Conservation (phyloP, 441 rosid species). For the Brassica hybrid region DNA sequence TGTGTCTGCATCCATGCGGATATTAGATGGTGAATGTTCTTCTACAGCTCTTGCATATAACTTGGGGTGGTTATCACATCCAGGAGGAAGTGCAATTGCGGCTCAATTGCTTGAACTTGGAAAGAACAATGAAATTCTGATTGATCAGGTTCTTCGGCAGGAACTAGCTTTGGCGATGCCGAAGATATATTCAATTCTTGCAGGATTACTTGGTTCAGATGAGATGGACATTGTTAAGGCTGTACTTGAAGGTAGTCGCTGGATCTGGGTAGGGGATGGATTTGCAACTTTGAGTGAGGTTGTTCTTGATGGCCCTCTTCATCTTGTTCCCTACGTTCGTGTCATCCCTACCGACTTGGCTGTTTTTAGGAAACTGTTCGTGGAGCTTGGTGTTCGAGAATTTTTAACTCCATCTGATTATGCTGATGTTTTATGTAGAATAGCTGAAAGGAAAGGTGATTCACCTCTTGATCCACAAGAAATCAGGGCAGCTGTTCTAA, state of each 20-base stretch:
- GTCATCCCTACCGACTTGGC: constrained; percentile 94
- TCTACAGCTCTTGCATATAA: constrained; percentile 90
- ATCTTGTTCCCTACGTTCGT: constrained; percentile 94
- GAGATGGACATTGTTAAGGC: constrained; percentile 98
- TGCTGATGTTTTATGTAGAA: constrained; percentile 83
- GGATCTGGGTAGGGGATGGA: constrained; percentile 99
- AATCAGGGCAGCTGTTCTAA: constrained; percentile 83
- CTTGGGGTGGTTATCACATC: constrained; percentile 95
- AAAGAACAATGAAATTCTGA: constrained; percentile 86
- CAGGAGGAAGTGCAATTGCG: constrained; percentile 96
- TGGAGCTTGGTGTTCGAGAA: constrained; percentile 92
- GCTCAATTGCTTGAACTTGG: constrained; percentile 99
- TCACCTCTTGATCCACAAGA: constrained; percentile 78
- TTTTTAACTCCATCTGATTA: constrained; percentile 84
- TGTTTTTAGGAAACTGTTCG: constrained; percentile 83
- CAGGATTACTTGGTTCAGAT: constrained; percentile 79
- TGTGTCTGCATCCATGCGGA: constrained; percentile 97
- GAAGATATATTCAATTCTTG: constrained; percentile 79
- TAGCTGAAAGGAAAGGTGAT: constrained; percentile 78
- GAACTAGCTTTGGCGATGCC: constrained; percentile 97
- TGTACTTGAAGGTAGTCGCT: constrained; percentile 97
- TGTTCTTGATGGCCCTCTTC: constrained; percentile 97
- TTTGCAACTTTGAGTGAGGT: constrained; percentile 94
- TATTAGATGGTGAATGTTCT: constrained; percentile 95
- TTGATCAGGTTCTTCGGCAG: constrained; percentile 80